Percentiles rank a stretch among this genome's conserved stretches.
Conservation (phyloP, 2,329 filamentous ascomycete genomes). For the Fusarium transvaalense region DNA sequence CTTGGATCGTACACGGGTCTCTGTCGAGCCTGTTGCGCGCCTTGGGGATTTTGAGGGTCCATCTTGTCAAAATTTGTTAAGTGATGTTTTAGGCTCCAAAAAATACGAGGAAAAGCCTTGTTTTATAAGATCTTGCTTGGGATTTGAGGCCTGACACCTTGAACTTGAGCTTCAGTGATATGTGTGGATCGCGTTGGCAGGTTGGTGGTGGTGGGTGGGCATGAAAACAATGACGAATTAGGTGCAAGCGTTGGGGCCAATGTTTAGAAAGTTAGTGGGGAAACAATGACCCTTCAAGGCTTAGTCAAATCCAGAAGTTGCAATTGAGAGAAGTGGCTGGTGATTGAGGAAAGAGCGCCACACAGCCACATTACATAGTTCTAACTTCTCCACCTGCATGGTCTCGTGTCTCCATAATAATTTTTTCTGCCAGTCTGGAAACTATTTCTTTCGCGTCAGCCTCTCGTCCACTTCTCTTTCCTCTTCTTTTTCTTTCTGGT, state of each 20-base stretch:
- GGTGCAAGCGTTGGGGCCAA: not conserved
- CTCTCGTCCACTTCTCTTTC: conserved; percentile 23
- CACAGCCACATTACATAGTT: not conserved
- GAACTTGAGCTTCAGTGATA: conserved; percentile 9
- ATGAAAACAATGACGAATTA: conserved; percentile 14
- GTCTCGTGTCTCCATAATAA: conserved; percentile 19
- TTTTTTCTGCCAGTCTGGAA: conserved; percentile 34
- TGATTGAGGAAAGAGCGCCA: not conserved
- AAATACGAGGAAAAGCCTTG: conserved; percentile 2
- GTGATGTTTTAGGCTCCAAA: not conserved
- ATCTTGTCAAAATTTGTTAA: conserved; percentile 44
- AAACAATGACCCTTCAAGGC: not conserved
- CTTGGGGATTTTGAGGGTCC: conserved; percentile 60
- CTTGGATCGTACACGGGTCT: conserved; percentile 78
- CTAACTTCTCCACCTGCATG: not conserved
- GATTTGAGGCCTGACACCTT: conserved; percentile 11
- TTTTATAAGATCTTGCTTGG: conserved; percentile 2
- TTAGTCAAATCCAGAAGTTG: not conserved
- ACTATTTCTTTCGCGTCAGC: conserved; percentile 41
- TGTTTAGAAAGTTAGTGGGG: conserved; percentile 2
- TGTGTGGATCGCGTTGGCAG: conserved; percentile 10
- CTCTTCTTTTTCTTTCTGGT: conserved; percentile 32
- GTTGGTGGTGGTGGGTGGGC: conserved; percentile 9
- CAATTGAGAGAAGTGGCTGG: not conserved
- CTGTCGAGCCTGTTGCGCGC: conserved; percentile 68